These are phyloP conservation scores for Cytospora leucostoma DNA, from an alignment of 2,329 filamentous ascomycete species.

Conservation along the genomic window DNA sequence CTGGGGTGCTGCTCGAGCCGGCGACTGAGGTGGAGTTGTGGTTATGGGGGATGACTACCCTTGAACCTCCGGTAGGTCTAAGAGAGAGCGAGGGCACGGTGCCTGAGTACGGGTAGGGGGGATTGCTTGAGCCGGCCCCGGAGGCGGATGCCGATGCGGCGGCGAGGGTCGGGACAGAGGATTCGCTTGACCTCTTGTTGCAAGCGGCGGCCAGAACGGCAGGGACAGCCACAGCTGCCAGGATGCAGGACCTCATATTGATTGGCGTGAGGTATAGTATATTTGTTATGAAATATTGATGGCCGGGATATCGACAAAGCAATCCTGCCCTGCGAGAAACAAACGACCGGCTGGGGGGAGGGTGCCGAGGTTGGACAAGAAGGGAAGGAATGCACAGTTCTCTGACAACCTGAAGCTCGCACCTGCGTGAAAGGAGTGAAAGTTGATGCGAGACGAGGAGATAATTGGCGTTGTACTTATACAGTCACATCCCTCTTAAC, in stretches of 20 bases:
- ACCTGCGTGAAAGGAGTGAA: background rate
- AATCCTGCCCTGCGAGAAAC: conserved; percentile 5
- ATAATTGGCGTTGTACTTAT: background rate
- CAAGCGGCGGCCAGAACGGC: conserved; percentile 13
- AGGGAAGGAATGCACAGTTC: background rate
- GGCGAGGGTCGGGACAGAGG: background rate
- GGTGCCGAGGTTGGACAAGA: background rate
- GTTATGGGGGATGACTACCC: too few relatives aligned
- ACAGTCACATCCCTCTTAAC: background rate
- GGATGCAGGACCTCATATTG: conserved; percentile 7
- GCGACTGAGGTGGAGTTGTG: too few relatives aligned
- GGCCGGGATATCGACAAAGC: background rate
- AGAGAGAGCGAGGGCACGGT: too few relatives aligned
- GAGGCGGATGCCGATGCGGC: background rate
- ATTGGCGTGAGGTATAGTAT: background rate
- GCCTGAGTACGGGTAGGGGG: too few relatives aligned
- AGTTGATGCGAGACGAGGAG: background rate
- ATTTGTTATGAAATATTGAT: background rate
- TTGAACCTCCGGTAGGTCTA: too few relatives aligned
- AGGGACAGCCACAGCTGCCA: conserved; percentile 14
- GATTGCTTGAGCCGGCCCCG: too few relatives aligned
- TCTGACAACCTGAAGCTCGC: background rate
- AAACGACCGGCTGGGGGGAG: background rate
- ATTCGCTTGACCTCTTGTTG: background rate
- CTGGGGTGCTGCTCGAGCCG: background rate